Evolutionary conservation across 2,329 filamentous ascomycete species (phyloP).

Genomic region (Rhinocladiella similis): DNA sequence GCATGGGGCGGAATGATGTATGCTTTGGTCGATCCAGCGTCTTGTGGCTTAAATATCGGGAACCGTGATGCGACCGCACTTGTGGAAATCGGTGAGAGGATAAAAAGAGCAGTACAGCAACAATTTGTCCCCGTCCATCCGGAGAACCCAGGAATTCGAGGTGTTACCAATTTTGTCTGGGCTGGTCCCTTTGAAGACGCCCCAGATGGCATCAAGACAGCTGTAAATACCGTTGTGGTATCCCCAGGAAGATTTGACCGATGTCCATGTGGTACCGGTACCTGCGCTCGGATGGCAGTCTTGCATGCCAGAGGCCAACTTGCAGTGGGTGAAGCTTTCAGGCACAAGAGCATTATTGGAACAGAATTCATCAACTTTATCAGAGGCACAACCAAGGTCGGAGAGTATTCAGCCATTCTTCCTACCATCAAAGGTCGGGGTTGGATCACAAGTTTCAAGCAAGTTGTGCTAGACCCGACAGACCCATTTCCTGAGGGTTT

Average conservation of each 20-base stretch:
- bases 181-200: constrained; percentile 36
- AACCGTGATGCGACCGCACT: constrained; percentile 37
- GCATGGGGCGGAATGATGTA: constrained; percentile 52
- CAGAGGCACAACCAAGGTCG: constrained; percentile 40
- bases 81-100: constrained; percentile 45
- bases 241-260: constrained; percentile 48
- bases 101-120: constrained; percentile 42
- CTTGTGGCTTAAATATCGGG: constrained; percentile 39
- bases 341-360: constrained; percentile 45
- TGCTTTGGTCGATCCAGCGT: constrained; percentile 42
- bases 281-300: constrained; percentile 45
- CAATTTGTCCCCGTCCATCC: constrained; percentile 44
- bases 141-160: constrained; percentile 43
- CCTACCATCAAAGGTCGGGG: constrained; percentile 46
- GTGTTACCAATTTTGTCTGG: constrained; percentile 43
- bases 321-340: constrained; percentile 38
- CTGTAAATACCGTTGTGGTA: constrained; percentile 46
- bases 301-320: constrained; percentile 45
- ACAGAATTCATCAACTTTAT: constrained; percentile 46
- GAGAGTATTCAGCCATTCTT: constrained; percentile 41
- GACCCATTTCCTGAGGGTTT: constrained; percentile 49
- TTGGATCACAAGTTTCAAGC: constrained; percentile 49
- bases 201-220: constrained; percentile 31
- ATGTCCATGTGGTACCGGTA: constrained; percentile 50
- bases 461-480: constrained; percentile 44